A percentile compares a stretch with the other conserved stretches of the same genome.
These are phyloP conservation scores for Penicillium pancosmium DNA, from an alignment of 495 filamentous ascomycete genomes.

Conservation along the genomic window DNA sequence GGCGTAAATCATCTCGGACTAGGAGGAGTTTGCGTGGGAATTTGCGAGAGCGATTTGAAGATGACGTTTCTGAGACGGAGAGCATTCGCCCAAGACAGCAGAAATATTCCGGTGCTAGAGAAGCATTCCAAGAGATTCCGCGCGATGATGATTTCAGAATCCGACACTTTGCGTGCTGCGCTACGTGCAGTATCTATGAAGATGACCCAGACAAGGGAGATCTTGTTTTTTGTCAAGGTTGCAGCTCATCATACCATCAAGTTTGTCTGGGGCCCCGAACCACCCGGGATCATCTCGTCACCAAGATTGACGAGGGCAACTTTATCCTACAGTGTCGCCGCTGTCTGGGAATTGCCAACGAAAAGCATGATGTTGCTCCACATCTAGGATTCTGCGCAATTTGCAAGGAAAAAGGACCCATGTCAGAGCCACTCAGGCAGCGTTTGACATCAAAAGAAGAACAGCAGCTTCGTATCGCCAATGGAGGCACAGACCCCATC, in stretches of 20 bases:
- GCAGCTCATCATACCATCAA: conserved; percentile 79
- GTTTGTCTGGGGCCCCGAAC: conserved; percentile 75
- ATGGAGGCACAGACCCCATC: conserved; percentile 76
- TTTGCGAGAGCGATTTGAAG: conserved; percentile 68
- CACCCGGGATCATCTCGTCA: conserved; percentile 83
- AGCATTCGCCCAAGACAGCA: conserved; percentile 50
- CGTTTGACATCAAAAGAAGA: conserved; percentile 77
- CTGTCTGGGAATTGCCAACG: conserved; percentile 67
- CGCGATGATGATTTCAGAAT: conserved; percentile 61
- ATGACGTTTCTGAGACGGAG: conserved; percentile 66
- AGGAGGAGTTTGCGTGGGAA: conserved; percentile 42
- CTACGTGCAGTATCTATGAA: conserved; percentile 63
- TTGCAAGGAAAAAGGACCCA: conserved; percentile 62
- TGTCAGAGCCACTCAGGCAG: conserved; percentile 69
- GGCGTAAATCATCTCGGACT: conserved; percentile 34
- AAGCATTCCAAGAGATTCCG: conserved; percentile 62
- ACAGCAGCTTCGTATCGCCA: conserved; percentile 75
- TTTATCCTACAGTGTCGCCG: conserved; percentile 91
- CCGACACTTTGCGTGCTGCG: conserved; percentile 71
- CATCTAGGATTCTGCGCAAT: conserved; percentile 67
- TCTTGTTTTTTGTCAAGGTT: conserved; percentile 89
- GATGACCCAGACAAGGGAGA: conserved; percentile 57
- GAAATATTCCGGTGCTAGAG: conserved; percentile 60
- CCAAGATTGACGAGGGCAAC: conserved; percentile 75
- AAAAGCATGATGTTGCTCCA: conserved; percentile 70